Base-by-base conservation (phyloP, 2,329 filamentous ascomycete species). In the Hymenotorrendiella dingleyae region DNA sequence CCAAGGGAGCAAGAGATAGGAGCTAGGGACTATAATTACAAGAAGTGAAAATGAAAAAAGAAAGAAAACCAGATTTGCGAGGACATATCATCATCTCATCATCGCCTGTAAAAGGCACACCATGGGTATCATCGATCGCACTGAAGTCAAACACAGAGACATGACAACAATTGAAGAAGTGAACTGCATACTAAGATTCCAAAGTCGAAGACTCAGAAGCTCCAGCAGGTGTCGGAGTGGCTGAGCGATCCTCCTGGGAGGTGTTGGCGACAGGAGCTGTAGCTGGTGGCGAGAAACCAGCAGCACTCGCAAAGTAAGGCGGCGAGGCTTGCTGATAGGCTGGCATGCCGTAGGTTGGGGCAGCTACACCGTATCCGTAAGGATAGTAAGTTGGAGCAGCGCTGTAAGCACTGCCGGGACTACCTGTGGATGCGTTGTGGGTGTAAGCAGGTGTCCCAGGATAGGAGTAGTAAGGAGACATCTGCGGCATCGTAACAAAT, bases 211-310 rank as follows among this genome's bases (percentile, higher is more conserved):
- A 36, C 26, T 55, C 51, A 22, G 26, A 34, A 39, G 39, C 36
- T 19, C 51, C 48, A 47, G 37, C 45, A 36, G 53, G 50, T 20
- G 52, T 59, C 26, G 56, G 56, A 22, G 54, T 55, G 16, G 43
- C 32, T 6, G 54, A 54, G 8, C 54, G 54, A 23, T 55, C 54
- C 20, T 55, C 50, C 3, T 51, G 46, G 30, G 14, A 34, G 34
- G 29, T 30, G 22, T n/a, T n/a, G 22, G 19, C 6, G 22, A n/a
- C 40, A 20, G 21, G 30, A 24, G 21, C 16, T 12, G 40, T 21
- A 29, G 43, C 40, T 12, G 45, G 8, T 7, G 32, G 32, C 4
- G 32, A 36, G 32, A 48, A 53, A 12, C 39, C 19, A 5, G 37
- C 29, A 8, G 42, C 40, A 35, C 46, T 45, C 20, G 34, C 20